phyloP scores from a whole-genome alignment of 148 eudicot genomes.

The Chenopodium album region DNA sequence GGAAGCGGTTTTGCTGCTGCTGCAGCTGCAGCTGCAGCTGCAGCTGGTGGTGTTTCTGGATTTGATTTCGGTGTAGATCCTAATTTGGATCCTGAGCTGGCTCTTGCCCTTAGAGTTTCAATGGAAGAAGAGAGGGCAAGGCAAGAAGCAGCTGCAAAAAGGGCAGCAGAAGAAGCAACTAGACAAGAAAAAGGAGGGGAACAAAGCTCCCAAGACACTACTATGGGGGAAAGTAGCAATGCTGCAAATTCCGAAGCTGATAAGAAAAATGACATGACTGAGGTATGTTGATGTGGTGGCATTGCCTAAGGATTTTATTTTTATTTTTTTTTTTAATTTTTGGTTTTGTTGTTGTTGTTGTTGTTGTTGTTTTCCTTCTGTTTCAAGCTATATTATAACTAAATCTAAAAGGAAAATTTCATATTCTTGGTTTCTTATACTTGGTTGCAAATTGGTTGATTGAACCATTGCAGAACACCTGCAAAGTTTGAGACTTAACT shows the following conservation, averaged over 20 bases:
- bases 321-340: not conserved
- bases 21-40: slow-evolving; percentile 64
- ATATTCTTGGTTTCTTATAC: not conserved
- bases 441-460: not conserved
- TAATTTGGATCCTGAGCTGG: slow-evolving; percentile 94
- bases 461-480: not conserved
- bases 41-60: slow-evolving; percentile 93
- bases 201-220: slow-evolving; percentile 67
- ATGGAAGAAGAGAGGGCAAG: slow-evolving; percentile 99
- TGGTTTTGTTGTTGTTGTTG: too few species aligned
- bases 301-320: not conserved
- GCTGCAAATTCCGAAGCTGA: slow-evolving; percentile 58
- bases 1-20: slow-evolving; percentile 97
- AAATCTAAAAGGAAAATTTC: not conserved
- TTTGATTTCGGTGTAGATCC: slow-evolving; percentile 99
- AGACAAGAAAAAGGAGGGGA: slow-evolving; percentile 66
- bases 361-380: not conserved
- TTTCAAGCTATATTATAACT: not conserved
- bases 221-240: slow-evolving; percentile 73
- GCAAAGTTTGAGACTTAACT: not conserved
- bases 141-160: slow-evolving; percentile 97
- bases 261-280: slow-evolving; percentile 61
- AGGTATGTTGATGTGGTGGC: not conserved
- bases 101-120: slow-evolving; percentile 95
- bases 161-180: slow-evolving; percentile 84